phyloP scores from a whole-genome alignment of 805 yeast species.

The Maudiozyma pseudohumilis region DNA sequence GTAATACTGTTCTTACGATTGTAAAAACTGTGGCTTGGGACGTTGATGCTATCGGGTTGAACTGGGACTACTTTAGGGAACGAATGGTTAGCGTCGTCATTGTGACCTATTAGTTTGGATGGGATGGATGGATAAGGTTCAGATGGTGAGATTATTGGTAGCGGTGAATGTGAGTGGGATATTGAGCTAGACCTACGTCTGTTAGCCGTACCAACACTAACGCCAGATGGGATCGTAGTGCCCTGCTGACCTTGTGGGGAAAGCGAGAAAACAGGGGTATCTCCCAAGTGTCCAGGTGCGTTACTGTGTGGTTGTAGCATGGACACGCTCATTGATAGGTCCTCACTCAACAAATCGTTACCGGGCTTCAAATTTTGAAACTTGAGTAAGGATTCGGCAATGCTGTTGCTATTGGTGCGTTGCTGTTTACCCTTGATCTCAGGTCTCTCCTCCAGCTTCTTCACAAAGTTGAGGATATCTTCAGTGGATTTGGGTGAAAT shows the following conservation, averaged over 20 bases:
- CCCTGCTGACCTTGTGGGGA: neutral
- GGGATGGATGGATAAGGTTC: constrained; percentile 23
- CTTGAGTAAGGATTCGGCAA: constrained; percentile 39
- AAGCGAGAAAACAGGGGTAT: constrained; percentile 1
- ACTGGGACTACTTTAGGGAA: constrained; percentile 11
- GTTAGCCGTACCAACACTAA: neutral
- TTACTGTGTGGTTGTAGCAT: constrained; percentile 12
- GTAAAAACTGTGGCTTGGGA: neutral
- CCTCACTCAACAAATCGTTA: constrained; percentile 47
- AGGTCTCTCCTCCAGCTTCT: constrained; percentile 55
- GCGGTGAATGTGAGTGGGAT: constrained; percentile 29
- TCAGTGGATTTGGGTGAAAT: constrained; percentile 5
- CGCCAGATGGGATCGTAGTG: neutral
- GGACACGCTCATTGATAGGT: constrained; percentile 41
- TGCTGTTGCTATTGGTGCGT: constrained; percentile 14
- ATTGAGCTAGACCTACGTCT: constrained; percentile 17
- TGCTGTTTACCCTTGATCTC: constrained; percentile 33
- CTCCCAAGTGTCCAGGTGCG: neutral
- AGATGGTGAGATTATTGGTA: constrained; percentile 21
- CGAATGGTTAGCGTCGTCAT: constrained; percentile 2
- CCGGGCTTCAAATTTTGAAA: constrained; percentile 44
- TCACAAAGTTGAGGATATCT: constrained; percentile 61
- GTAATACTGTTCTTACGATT: constrained; percentile 6
- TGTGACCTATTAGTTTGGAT: constrained; percentile 19
- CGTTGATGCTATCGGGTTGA: constrained; percentile 4